phyloP scores from a whole-genome alignment of 148 eudicot species.

The Rhododendron mucronatum region DNA sequence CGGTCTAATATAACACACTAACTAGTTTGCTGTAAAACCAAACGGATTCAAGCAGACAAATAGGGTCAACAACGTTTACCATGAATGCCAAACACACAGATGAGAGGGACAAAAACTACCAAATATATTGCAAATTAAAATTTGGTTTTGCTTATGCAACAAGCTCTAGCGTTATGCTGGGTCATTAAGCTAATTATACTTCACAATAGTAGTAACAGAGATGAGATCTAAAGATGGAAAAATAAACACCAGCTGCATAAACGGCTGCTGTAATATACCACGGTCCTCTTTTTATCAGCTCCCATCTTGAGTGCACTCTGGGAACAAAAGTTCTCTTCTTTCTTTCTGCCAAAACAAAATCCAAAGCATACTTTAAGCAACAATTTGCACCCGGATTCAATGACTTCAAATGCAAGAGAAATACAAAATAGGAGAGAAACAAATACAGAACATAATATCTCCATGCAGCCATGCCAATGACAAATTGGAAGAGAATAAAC shows the following conservation, averaged over 20 bases:
- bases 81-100: not conserved
- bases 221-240: not conserved
- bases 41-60: not conserved
- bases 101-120: not conserved
- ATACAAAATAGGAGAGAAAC: not conserved
- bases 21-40: not conserved
- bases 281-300: not conserved
- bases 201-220: not conserved
- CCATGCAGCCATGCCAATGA: not conserved
- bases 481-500: not conserved
- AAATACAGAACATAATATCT: not conserved
- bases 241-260: not conserved
- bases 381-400: not conserved
- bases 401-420: not conserved
- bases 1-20: not conserved
- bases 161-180: not conserved
- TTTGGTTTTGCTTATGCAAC: not conserved
- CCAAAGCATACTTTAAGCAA: not conserved
- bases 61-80: not conserved
- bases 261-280: not conserved
- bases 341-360: slow-evolving; percentile 7
- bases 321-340: not conserved
- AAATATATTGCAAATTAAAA: not conserved
- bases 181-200: not conserved
- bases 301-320: not conserved